These are phyloP conservation scores for Rhizophora apiculata DNA, from an alignment of 345 rosid species.

Conservation along the genomic window DNA sequence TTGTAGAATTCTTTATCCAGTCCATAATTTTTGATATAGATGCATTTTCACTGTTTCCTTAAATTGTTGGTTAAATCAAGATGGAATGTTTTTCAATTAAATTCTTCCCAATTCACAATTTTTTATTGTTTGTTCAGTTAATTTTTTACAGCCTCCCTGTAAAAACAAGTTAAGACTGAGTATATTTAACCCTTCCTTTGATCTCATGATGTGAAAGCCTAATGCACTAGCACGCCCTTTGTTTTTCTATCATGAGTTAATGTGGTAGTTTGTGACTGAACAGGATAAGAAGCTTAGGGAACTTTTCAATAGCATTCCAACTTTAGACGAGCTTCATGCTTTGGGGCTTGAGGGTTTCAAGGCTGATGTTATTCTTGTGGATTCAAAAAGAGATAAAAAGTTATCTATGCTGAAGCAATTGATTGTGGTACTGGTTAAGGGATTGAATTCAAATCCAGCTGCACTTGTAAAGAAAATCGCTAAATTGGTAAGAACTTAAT, in stretches of 20 bases:
- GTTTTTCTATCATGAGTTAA: conserved; percentile 6
- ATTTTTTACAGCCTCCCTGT: too few relatives aligned
- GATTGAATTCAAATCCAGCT: conserved; percentile 85
- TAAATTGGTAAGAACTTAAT: conserved; percentile 64
- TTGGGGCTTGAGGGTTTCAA: conserved; percentile 67
- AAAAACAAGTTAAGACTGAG: too few relatives aligned
- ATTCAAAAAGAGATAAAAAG: conserved; percentile 79
- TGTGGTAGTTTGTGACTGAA: conserved; percentile 1
- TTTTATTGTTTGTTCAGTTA: neutral
- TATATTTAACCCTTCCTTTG: too few relatives aligned
- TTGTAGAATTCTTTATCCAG: neutral
- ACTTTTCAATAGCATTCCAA: conserved; percentile 63
- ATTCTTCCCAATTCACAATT: neutral
- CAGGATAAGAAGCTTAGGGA: conserved; percentile 91
- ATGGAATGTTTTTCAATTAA: neutral
- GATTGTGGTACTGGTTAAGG: conserved; percentile 69
- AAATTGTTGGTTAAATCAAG: neutral
- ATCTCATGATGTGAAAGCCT: too few relatives aligned
- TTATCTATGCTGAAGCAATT: conserved; percentile 82
- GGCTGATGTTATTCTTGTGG: conserved; percentile 84
- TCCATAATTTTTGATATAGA: neutral
- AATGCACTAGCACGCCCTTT: too few relatives aligned
- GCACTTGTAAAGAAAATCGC: conserved; percentile 87
- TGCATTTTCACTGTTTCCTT: conserved; percentile 1
- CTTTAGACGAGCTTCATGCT: conserved; percentile 82